Conservation (phyloP, 768 basidiomycete genomes). For the Chalciporus piperatus region DNA sequence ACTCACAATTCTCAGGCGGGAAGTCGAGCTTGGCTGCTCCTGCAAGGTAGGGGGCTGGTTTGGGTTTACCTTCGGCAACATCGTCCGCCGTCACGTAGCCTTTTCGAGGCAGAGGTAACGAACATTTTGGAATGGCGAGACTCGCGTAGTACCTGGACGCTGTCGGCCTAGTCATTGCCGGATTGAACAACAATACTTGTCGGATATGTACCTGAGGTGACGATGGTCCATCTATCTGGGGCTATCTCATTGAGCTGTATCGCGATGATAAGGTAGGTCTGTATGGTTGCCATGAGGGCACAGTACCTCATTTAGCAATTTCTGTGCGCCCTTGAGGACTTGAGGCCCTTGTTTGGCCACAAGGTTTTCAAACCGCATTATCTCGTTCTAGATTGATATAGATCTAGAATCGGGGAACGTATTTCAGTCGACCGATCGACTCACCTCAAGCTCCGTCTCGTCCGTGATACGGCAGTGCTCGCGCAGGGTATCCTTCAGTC, state of each 20-base stretch:
- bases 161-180: slow-evolving; percentile 24
- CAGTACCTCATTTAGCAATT: slow-evolving; percentile 53
- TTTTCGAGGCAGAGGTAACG: slow-evolving; percentile 53
- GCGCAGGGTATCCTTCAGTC: slow-evolving; percentile 71
- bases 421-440: slow-evolving; percentile 12
- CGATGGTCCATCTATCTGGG: slow-evolving; percentile 69
- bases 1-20: slow-evolving; percentile 55
- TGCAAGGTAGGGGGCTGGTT: slow-evolving; percentile 81
- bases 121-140: slow-evolving; percentile 61
- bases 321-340: slow-evolving; percentile 62
- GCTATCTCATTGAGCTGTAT: slow-evolving; percentile 25
- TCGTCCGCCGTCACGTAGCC: slow-evolving; percentile 71
- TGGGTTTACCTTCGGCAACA: slow-evolving; percentile 75
- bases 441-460: slow-evolving; percentile 53
- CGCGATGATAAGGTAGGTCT: background rate
- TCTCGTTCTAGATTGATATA: slow-evolving; percentile 48
- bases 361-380: slow-evolving; percentile 73
- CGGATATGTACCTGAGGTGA: slow-evolving; percentile 58
- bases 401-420: background rate
- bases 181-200: background rate
- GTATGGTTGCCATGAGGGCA: background rate
- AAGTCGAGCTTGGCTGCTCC: slow-evolving; percentile 60
- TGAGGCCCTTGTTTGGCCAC: slow-evolving; percentile 61
- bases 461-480: slow-evolving; percentile 65
- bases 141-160: slow-evolving; percentile 74